Base-by-base conservation (phyloP, 805 yeast genomes). In the Yamadazyma endophytica region DNA sequence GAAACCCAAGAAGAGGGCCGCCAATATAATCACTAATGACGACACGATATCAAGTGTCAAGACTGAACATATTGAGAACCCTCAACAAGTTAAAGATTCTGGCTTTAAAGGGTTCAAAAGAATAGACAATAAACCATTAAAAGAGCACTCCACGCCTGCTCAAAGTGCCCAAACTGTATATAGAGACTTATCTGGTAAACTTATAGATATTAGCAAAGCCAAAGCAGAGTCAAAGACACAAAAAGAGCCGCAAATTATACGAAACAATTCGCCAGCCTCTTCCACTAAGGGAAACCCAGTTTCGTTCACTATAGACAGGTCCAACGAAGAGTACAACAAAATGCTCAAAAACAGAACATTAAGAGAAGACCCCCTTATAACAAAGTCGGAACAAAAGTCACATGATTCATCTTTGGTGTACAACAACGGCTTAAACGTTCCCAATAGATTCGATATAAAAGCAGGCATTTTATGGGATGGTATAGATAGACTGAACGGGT, bases 401-500 rank as follows among this genome's bases (percentile, higher is more conserved):
- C n/a, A n/a, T n/a, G n/a, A n/a, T n/a, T n/a, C n/a, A n/a, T n/a
- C n/a, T n/a, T n/a, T 35, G 4, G 5, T 23, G 6, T 35, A 35
- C 16, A 35, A 8, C 13, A 47, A 58, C 17, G 79, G 80, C 0
- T 41, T 66, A 0, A 74, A 56, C 33, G 77, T 85, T 0, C 74
- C 73, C 13, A 89, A 89, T 50, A 61, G 97, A 35, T 89, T 85
- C 54, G 71, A 71, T 2, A 78, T 89, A 9, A 57, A 61, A 4
- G 95, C 96, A 0, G 96, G 97, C 0, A 64, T 66, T 42, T 64
- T 85, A 35, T 89, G 97, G 97, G 64, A 58, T 54, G 97, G 97
- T 0, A 79, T 89, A 2, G 89, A 86, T 56, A 61, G 97, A 37
- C 78, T 94, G 0, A 89, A 82, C 50, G 96, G 96, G 3, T 89